These are phyloP conservation scores for Ustilago esculenta DNA, from an alignment of 1,284 basidiomycete genomes.

Conservation along the genomic window DNA sequence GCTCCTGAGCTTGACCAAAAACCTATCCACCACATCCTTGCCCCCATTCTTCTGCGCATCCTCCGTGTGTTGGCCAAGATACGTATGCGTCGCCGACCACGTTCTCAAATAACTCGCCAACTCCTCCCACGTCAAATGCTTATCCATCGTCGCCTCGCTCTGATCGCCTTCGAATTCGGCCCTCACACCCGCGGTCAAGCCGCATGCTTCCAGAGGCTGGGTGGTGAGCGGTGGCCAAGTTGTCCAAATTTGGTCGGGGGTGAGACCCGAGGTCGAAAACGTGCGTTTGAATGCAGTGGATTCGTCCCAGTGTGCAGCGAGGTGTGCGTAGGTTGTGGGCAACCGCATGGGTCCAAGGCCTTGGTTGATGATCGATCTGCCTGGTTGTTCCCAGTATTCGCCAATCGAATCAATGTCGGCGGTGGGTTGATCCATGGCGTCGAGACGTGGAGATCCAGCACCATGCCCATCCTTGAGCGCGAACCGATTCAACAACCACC, in stretches of 20 bases:
- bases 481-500: slow-evolving; percentile 74
- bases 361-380: slow-evolving; percentile 78
- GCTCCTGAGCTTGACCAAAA: slow-evolving; percentile 12
- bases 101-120: slow-evolving; percentile 78
- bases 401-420: slow-evolving; percentile 72
- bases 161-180: slow-evolving; percentile 10
- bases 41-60: slow-evolving; percentile 68
- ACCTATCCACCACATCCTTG: slow-evolving; percentile 42
- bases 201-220: slow-evolving; percentile 1
- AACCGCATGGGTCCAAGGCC: slow-evolving; percentile 77
- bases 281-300: slow-evolving; percentile 18
- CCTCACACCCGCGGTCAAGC: neutral
- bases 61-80: slow-evolving; percentile 74
- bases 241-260: slow-evolving; percentile 21
- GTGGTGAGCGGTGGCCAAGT: slow-evolving; percentile 23
- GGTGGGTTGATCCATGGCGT: neutral
- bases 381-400: slow-evolving; percentile 82
- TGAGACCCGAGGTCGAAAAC: slow-evolving; percentile 25
- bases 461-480: slow-evolving; percentile 66
- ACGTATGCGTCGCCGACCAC: slow-evolving; percentile 78
- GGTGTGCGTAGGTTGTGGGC: slow-evolving; percentile 69
- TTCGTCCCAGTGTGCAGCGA: slow-evolving; percentile 64
- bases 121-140: slow-evolving; percentile 74
- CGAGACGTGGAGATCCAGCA: neutral
- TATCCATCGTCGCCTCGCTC: slow-evolving; percentile 68